phyloP scores from a whole-genome alignment of 2,329 filamentous ascomycete species.

The Gnomoniopsis sp. region DNA sequence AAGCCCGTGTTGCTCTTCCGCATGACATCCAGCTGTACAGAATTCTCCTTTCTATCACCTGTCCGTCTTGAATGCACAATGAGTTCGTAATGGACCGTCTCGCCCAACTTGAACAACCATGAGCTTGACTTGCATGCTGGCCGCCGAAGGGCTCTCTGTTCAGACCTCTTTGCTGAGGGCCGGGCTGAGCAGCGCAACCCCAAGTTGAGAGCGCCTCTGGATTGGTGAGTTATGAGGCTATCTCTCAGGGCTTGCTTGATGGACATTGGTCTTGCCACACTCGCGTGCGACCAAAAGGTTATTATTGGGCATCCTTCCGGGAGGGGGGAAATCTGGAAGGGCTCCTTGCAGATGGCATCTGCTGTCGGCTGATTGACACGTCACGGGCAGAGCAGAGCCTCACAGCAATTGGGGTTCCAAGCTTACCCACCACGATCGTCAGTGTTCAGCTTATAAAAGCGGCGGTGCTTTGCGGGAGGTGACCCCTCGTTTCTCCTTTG shows the following conservation, averaged over 20 bases:
- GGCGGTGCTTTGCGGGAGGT: background rate
- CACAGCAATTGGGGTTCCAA: conserved; percentile 11
- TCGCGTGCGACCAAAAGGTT: background rate
- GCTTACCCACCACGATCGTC: background rate
- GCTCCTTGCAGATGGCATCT: conserved; percentile 13
- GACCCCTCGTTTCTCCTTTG: conserved; percentile 8
- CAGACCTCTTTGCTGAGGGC: background rate
- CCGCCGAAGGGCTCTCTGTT: background rate
- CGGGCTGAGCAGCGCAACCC: background rate
- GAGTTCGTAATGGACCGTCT: background rate
- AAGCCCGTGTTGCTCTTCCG: background rate
- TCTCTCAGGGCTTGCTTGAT: conserved; percentile 4
- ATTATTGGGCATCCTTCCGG: background rate
- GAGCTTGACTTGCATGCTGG: background rate
- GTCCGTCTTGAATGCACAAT: background rate
- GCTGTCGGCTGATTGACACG: conserved; percentile 18
- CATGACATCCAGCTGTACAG: background rate
- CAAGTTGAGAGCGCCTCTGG: background rate
- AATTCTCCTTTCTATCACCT: background rate
- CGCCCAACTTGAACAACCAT: background rate
- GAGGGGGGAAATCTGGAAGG: background rate
- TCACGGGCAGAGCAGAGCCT: conserved; percentile 17
- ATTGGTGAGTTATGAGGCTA: conserved; percentile 5
- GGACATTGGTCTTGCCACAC: conserved; percentile 8
- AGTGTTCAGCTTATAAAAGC: background rate